Evolutionary conservation across 176 grass and related monocot genomes (phyloP).

Genomic region (Juncus effusus): DNA sequence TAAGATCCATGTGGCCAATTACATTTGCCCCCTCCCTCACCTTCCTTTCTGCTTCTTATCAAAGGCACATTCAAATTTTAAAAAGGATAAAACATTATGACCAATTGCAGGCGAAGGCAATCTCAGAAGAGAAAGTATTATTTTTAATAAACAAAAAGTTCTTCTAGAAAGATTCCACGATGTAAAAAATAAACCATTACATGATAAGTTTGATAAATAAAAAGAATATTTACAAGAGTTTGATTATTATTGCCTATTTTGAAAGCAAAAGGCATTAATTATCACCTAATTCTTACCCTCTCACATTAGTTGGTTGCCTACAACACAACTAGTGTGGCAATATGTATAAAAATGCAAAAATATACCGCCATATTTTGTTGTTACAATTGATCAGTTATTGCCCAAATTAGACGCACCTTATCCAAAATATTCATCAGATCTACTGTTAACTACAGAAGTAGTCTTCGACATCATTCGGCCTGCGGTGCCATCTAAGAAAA

Average conservation of each 20-base stretch:
- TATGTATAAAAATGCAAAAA: too few species aligned
- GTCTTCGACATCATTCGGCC: constrained; percentile 43
- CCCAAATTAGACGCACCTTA: constrained; percentile 17
- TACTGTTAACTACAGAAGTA: constrained; percentile 25
- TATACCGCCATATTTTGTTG: too few species aligned
- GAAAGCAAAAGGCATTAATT: constrained; percentile 15
- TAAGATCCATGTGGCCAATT: not conserved
- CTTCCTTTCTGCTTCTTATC: constrained; percentile 21
- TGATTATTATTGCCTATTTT: constrained; percentile 19
- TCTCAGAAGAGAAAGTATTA: not conserved
- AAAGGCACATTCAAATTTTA: constrained; percentile 16
- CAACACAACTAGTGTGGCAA: not conserved
- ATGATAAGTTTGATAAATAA: not conserved
- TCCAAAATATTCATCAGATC: constrained; percentile 42
- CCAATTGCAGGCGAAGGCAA: not conserved
- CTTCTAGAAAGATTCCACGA: constrained; percentile 32
- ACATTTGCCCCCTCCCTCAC: not conserved
- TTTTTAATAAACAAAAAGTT: not conserved
- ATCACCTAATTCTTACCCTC: constrained; percentile 24
- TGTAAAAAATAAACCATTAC: not conserved
- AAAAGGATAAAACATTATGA: not conserved
- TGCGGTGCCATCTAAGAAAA: constrained; percentile 43
- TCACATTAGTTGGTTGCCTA: constrained; percentile 15
- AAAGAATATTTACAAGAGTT: constrained; percentile 21
- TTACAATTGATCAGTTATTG: too few species aligned